A percentile compares a stretch with the other conserved stretches of the same genome.
Evolutionary conservation across 2,329 filamentous ascomycete species (phyloP).

Genomic region (Colletotrichum scovillei): DNA sequence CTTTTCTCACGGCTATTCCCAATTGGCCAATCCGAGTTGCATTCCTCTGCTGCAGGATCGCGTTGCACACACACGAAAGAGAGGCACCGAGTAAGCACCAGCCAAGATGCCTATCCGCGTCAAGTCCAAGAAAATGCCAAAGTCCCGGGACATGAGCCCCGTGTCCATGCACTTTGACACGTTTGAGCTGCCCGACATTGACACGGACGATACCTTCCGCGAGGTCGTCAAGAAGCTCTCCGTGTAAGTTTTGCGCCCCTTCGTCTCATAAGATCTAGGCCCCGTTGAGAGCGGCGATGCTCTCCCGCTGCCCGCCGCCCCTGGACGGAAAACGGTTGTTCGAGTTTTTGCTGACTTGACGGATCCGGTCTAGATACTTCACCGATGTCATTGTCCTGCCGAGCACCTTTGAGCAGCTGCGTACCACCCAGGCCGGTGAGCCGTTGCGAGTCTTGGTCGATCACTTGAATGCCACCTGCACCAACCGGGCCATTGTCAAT

Average conservation of each 20-base stretch:
- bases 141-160: constrained; percentile 48
- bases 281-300: too few species aligned
- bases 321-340: constrained; percentile 1
- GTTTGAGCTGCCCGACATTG: constrained; percentile 65
- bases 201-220: constrained; percentile 69
- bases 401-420: constrained; percentile 78
- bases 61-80: too few species aligned
- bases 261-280: too few species aligned
- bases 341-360: constrained; percentile 24
- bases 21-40: constrained; percentile 19
- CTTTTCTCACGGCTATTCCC: not conserved
- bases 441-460: constrained; percentile 70
- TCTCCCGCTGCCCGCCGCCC: not conserved
- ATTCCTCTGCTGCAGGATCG: not conserved
- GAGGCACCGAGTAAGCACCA: not conserved
- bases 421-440: constrained; percentile 72
- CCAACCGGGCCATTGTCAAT: constrained; percentile 77
- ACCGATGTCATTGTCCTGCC: constrained; percentile 72
- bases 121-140: constrained; percentile 46
- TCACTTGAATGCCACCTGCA: constrained; percentile 71
- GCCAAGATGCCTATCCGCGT: constrained; percentile 51
- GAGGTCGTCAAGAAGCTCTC: constrained; percentile 76
- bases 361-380: constrained; percentile 64
- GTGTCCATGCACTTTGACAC: constrained; percentile 48
- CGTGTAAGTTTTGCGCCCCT: constrained; percentile 55